A percentile compares a stretch with the other conserved stretches of the same genome.
These are phyloP conservation scores for Isabelozyma rhagii DNA, from an alignment of 805 yeast species.

Conservation along the genomic window DNA sequence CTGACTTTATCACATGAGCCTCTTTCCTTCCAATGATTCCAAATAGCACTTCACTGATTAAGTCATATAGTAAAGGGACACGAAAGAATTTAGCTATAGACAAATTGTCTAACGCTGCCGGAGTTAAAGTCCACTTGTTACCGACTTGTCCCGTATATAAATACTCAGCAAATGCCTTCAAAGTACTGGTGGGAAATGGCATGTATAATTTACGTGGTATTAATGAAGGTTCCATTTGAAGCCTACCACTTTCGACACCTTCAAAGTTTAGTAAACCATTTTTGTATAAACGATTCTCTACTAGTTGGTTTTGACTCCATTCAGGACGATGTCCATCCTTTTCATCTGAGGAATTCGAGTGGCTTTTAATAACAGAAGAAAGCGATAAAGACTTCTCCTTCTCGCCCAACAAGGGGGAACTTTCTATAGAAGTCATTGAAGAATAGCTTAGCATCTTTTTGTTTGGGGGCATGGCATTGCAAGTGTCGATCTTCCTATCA, in stretches of 20 bases:
- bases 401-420: background rate
- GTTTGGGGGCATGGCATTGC: background rate
- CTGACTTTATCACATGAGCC: conserved; percentile 41
- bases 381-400: conserved; percentile 4
- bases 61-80: conserved; percentile 66
- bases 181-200: conserved; percentile 62
- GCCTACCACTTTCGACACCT: conserved; percentile 24
- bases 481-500: background rate
- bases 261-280: conserved; percentile 32
- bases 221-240: conserved; percentile 54
- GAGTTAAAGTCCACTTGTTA: conserved; percentile 67
- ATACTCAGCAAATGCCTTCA: conserved; percentile 67
- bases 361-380: conserved; percentile 4
- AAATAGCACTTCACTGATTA: conserved; percentile 65
- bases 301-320: background rate
- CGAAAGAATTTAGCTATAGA: conserved; percentile 63
- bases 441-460: conserved; percentile 1
- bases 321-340: background rate
- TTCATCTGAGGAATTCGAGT: conserved; percentile 1
- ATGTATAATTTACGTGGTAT: conserved; percentile 67
- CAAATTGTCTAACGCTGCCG: conserved; percentile 64
- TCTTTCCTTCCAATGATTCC: conserved; percentile 71
- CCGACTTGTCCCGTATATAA: conserved; percentile 79
- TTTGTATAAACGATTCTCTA: conserved; percentile 6
- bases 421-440: conserved; percentile 3